Percentiles rank a stretch among this genome's conserved stretches.
phyloP scores from a whole-genome alignment of 1,284 basidiomycete genomes.

The Trametes polyzona region DNA sequence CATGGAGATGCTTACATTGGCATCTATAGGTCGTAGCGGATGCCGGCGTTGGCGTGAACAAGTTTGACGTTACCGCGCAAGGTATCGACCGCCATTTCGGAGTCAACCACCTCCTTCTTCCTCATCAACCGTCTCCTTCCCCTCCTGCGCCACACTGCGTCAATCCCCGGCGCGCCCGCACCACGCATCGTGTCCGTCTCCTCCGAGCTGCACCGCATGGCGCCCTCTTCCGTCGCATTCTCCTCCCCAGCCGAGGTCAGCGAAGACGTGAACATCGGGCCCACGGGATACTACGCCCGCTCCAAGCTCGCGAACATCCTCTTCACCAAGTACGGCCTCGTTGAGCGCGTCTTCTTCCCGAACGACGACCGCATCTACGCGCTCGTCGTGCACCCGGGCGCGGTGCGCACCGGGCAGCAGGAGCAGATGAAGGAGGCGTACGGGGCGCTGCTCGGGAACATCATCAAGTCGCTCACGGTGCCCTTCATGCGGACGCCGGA shows the following conservation, averaged over 20 bases:
- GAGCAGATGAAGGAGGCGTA: conserved; percentile 46
- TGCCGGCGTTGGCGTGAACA: conserved; percentile 46
- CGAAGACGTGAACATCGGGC: conserved; percentile 32
- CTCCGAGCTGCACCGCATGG: conserved; percentile 45
- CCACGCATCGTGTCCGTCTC: conserved; percentile 47
- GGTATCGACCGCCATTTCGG: conserved; percentile 44
- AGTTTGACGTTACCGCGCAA: conserved; percentile 40
- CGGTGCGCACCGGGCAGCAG: conserved; percentile 48
- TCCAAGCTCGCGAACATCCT: conserved; percentile 49
- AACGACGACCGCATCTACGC: conserved; percentile 39
- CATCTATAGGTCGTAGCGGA: conserved; percentile 39
- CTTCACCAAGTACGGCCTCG: conserved; percentile 42
- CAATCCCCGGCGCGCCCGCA: conserved; percentile 28
- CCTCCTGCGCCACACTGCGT: conserved; percentile 43
- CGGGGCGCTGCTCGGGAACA: conserved; percentile 38
- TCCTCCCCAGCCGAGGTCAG: conserved; percentile 42
- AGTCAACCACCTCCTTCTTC: conserved; percentile 44
- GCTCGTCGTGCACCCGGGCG: conserved; percentile 44
- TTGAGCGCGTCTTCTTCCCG: conserved; percentile 40
- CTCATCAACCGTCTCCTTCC: conserved; percentile 48
- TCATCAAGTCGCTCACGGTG: conserved; percentile 32
- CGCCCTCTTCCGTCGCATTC: conserved; percentile 40
- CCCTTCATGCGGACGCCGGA: conserved; percentile 42
- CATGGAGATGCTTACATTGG: not conserved
- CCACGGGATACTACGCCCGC: conserved; percentile 43